phyloP scores from a whole-genome alignment of 108 stramenopile species.

The Nitzschia sp. region DNA sequence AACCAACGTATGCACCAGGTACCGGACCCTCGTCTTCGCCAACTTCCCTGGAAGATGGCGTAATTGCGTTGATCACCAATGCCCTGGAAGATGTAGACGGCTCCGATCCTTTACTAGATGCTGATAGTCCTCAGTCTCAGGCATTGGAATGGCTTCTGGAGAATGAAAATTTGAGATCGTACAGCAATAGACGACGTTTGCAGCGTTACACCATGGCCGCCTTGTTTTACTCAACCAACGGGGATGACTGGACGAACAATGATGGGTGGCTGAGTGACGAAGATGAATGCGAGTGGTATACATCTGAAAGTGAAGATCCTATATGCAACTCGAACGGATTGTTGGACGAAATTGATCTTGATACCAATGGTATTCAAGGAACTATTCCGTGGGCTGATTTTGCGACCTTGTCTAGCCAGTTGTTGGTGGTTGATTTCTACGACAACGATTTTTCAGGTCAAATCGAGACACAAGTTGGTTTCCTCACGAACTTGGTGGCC shows the following conservation, averaged over 20 bases:
- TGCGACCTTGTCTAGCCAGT: not conserved
- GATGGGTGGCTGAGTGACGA: slow-evolving; percentile 21
- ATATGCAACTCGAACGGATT: slow-evolving; percentile 7
- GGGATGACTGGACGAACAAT: slow-evolving; percentile 10
- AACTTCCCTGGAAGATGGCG: not conserved
- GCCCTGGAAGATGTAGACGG: slow-evolving; percentile 1
- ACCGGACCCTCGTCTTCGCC: not conserved
- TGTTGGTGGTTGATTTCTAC: slow-evolving; percentile 12
- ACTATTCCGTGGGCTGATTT: slow-evolving; percentile 16
- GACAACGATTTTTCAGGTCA: slow-evolving; percentile 17
- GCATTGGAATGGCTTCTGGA: slow-evolving; percentile 16
- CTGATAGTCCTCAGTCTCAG: slow-evolving; percentile 8
- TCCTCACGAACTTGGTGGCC: slow-evolving; percentile 7
- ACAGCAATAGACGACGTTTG: not conserved
- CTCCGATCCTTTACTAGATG: not conserved
- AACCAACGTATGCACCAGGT: not conserved
- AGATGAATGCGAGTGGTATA: slow-evolving; percentile 34
- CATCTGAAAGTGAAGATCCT: slow-evolving; percentile 2
- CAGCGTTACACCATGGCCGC: slow-evolving; percentile 21
- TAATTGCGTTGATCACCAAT: not conserved
- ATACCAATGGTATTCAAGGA: slow-evolving; percentile 9
- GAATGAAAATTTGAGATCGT: not conserved
- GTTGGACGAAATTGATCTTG: slow-evolving; percentile 11
- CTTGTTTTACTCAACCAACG: slow-evolving; percentile 25
- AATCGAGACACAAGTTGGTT: slow-evolving; percentile 4